phyloP scores from a whole-genome alignment of 192 early-diverging fungal genomes.

The Coemansia sp. region DNA sequence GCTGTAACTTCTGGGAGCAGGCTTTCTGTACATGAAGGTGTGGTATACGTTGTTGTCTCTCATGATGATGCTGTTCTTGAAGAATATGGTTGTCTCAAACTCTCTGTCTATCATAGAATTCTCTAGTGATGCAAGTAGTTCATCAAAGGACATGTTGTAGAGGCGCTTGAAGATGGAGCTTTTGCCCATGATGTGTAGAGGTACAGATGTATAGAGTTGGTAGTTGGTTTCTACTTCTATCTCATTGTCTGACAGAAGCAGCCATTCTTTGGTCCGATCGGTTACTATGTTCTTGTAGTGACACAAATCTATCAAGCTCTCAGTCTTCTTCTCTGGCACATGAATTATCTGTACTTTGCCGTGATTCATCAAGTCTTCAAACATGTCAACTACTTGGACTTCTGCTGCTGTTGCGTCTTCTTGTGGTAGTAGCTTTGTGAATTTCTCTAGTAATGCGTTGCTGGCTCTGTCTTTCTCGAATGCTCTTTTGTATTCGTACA shows the following conservation, averaged over 20 bases:
- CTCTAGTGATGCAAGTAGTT: neutral
- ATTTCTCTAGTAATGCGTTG: neutral
- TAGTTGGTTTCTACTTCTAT: neutral
- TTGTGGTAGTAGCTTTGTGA: neutral
- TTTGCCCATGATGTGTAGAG: neutral
- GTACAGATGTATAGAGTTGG: neutral
- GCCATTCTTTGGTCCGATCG: too few relatives aligned
- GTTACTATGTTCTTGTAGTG: neutral
- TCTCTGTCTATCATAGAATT: neutral
- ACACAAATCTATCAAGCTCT: neutral
- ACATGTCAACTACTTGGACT: neutral
- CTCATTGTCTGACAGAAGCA: neutral
- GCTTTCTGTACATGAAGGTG: constrained; percentile 14
- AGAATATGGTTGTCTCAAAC: neutral
- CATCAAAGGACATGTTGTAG: neutral
- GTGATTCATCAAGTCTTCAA: neutral
- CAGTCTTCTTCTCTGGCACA: neutral
- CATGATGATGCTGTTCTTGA: neutral
- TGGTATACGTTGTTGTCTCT: constrained; percentile 2
- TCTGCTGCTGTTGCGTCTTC: neutral
- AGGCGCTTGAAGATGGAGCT: neutral
- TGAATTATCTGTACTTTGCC: neutral
- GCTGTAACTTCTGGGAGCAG: constrained; percentile 7
- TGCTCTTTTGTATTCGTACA: constrained; percentile 17
- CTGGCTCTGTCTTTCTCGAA: constrained; percentile 13